Evolutionary conservation across 371 early-diverging fungal species (phyloP), one percentile per base, ranked within the genome.

Genomic region (Dentiscutata heterogama): DNA sequence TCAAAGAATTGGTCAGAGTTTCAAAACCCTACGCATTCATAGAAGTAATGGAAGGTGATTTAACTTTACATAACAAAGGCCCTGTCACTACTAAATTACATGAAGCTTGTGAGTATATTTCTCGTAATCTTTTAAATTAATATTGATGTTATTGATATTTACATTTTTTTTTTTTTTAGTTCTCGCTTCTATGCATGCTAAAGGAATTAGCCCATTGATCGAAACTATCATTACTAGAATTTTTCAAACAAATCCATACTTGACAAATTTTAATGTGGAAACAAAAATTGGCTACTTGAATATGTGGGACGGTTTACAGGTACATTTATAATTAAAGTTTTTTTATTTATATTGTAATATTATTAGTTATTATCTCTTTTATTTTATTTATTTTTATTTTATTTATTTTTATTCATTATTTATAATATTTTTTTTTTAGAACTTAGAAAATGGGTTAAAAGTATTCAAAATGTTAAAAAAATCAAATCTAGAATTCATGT

Each of bases 11-110:
- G 73, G 8, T 50, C 18, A 72, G 73, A 50, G 54, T 72, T 1
- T 14, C 31, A 54, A 72, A 42, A 54, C 73, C 67, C 8, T 27
- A 18, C 22, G 73, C 50, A 13, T 72, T 14, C 73, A 22, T 72
- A n/a, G 73, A 72, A 53, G 14, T 72, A 18, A 58, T 76, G 76
- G 76, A 76, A 60, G 58, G 16, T 22, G 76, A 60, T 22, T 31
- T 60, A 31, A 31, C 39, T 14, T 31, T 25, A 14, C 50, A 72
- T 50, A 27, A 22, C 1, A n/a, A 72, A 54, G 73, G 73, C 18
- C 73, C 73, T 11, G n/a, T 29, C 2, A 58, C 76, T 27, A 54
- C 54, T 27, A 76, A 76, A 31, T 76, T 76, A 35, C 35, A 18
- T 10, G 46, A 76, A 11, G 35, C 77, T 2, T 76, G 77, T 61